These are phyloP conservation scores for Candida stauntonica DNA, from an alignment of 805 yeast species.

Conservation along the genomic window DNA sequence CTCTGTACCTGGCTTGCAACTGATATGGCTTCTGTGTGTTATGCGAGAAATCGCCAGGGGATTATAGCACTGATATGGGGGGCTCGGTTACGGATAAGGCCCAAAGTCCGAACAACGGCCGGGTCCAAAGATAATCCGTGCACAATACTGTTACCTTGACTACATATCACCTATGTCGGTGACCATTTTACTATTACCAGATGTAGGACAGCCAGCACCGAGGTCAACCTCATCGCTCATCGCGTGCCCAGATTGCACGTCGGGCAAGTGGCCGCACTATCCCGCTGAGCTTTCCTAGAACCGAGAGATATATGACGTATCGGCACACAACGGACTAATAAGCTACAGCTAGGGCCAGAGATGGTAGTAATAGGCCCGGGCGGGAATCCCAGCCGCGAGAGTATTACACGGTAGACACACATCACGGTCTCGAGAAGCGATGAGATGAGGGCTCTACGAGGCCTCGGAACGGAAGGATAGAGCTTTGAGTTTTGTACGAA, in stretches of 20 bases:
- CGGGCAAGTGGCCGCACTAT: background rate
- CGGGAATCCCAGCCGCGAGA: no score
- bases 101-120: no score
- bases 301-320: background rate
- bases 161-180: background rate
- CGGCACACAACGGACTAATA: no score
- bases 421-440: no score
- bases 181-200: background rate
- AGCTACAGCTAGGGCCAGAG: no score
- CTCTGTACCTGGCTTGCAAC: background rate
- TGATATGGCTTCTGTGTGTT: no score
- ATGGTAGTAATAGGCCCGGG: background rate
- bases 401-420: no score
- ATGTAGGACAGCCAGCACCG: no score
- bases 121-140: background rate
- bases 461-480: no score
- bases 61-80: background rate
- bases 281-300: background rate
- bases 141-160: background rate
- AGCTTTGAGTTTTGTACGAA: no score
- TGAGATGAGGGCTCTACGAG: no score
- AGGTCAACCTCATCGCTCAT: background rate
- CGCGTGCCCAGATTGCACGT: background rate
- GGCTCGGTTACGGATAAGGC: background rate
- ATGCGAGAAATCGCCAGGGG: background rate